phyloP scores from a whole-genome alignment of 1,284 basidiomycete species.

The Pseudomicrostroma phylloplanum region DNA sequence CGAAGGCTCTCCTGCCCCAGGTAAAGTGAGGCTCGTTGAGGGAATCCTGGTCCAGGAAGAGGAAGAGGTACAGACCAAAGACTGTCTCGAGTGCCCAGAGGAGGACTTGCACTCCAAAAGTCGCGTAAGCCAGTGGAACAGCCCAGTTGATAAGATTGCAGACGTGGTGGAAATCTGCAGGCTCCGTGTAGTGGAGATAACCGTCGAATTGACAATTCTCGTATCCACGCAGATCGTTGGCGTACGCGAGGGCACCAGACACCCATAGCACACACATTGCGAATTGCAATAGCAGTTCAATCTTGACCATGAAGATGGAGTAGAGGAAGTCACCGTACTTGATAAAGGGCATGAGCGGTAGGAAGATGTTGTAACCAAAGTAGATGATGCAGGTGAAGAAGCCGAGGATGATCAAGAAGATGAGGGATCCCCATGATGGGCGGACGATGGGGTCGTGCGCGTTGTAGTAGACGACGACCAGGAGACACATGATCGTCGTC shows the following conservation, averaged over 20 bases:
- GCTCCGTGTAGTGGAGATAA: slow-evolving; percentile 52
- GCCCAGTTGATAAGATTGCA: slow-evolving; percentile 50
- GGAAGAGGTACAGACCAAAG: slow-evolving; percentile 47
- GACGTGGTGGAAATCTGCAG: slow-evolving; percentile 46
- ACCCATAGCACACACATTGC: slow-evolving; percentile 50
- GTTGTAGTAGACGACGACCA: slow-evolving; percentile 50
- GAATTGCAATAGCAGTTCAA: slow-evolving; percentile 50
- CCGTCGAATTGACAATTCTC: slow-evolving; percentile 52
- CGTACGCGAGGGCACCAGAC: slow-evolving; percentile 50
- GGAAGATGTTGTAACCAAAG: slow-evolving; percentile 50
- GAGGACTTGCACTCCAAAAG: slow-evolving; percentile 48
- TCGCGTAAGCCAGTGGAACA: slow-evolving; percentile 49
- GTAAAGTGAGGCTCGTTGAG: slow-evolving; percentile 52
- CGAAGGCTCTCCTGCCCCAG: slow-evolving; percentile 47
- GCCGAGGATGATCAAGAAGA: slow-evolving; percentile 51
- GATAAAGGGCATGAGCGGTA: slow-evolving; percentile 48
- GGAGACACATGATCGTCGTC: slow-evolving; percentile 41
- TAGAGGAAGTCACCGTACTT: slow-evolving; percentile 48
- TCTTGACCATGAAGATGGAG: slow-evolving; percentile 46
- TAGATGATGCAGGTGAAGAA: slow-evolving; percentile 48
- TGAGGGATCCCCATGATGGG: slow-evolving; percentile 51
- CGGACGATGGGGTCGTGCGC: slow-evolving; percentile 47
- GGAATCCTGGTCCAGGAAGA: slow-evolving; percentile 55
- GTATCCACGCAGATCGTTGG: slow-evolving; percentile 46
- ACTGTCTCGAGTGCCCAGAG: slow-evolving; percentile 40